Conservation (phyloP, 805 yeast genomes). For the Suhomyces sp. region DNA sequence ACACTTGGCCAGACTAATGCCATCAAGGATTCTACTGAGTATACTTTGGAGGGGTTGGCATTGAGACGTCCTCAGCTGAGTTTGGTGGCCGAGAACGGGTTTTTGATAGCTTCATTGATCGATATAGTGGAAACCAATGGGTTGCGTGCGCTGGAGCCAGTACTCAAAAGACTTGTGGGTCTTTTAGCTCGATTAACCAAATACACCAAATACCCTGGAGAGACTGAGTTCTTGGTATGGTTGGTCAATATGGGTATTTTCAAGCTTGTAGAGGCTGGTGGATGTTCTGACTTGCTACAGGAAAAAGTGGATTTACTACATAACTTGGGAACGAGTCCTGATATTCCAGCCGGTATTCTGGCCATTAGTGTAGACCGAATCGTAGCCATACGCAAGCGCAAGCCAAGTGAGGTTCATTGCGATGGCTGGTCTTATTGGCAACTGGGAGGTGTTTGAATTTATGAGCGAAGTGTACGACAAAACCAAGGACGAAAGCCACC, state of each 20-base stretch:
- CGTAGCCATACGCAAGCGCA: background rate
- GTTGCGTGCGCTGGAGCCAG: background rate
- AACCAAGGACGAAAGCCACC: background rate
- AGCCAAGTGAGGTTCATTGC: background rate
- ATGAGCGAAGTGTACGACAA: background rate
- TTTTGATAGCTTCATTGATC: slow-evolving; percentile 9
- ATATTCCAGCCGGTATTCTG: background rate
- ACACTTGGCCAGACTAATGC: slow-evolving; percentile 10
- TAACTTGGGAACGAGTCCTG: background rate
- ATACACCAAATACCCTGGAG: background rate
- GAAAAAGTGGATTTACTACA: background rate
- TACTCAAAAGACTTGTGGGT: background rate
- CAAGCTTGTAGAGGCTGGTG: background rate
- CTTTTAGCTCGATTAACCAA: background rate
- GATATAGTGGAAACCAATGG: slow-evolving; percentile 3
- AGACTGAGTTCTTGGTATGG: background rate
- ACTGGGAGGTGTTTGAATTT: background rate
- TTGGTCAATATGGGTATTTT: background rate
- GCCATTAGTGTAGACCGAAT: background rate
- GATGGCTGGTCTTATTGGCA: background rate
- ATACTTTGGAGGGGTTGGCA: slow-evolving; percentile 17
- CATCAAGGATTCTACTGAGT: slow-evolving; percentile 14
- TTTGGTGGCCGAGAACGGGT: slow-evolving; percentile 1
- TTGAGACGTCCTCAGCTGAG: slow-evolving; percentile 2
- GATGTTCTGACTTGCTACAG: background rate